Base-by-base conservation (phyloP, 257 asterid genomes). In the Henckelia pumila region DNA sequence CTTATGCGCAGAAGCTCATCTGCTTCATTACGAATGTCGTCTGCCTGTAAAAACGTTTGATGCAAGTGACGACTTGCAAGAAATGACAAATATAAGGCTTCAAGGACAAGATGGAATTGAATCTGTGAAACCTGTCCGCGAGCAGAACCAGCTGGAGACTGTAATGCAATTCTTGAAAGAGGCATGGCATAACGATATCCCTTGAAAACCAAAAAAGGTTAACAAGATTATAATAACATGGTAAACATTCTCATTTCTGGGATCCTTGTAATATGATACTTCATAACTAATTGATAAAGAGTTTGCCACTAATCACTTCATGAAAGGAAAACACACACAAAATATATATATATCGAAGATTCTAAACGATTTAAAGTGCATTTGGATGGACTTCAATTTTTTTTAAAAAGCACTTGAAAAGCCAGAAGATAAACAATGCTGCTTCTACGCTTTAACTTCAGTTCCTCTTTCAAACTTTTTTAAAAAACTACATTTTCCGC, bases 71-170 rank as follows among this genome's bases (percentile, higher is more conserved):
- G 63, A 69, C 21, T 35, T 60, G 49, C 58, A 67, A 61, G 25
- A 16, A 59, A 17, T 59, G 63, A 56, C 25, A 69, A 62, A 25
- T 7, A 29, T 44, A 61, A 35, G 30, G 20, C n/a, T 57, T 61
- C 32, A 64, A 25, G 44, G 17, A 33, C 40, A 70, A 71, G 64
- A 61, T 2, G 56, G 11, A 16, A 37, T 16, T 4, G 14, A 13
- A 14, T 23, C 28, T 50, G 73, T 53, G 80, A 70, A 60, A 93
- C 99, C 99, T 88, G 96, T 53, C 99, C 99, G 55, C 95, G 91
- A 24, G 96, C 99, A 76, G 95, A 86, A 23, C 99, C 99, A 70
- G 93, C 99, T 24, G 99, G 99, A 67, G 97, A 80, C 71, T 81
- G 81, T 63, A 94, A 62, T 58, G 85, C 86, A 57, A 94, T 66